Percentiles rank a stretch among this genome's conserved stretches.
phyloP scores from a whole-genome alignment of 148 eudicot genomes.

The Euryodendron excelsum region DNA sequence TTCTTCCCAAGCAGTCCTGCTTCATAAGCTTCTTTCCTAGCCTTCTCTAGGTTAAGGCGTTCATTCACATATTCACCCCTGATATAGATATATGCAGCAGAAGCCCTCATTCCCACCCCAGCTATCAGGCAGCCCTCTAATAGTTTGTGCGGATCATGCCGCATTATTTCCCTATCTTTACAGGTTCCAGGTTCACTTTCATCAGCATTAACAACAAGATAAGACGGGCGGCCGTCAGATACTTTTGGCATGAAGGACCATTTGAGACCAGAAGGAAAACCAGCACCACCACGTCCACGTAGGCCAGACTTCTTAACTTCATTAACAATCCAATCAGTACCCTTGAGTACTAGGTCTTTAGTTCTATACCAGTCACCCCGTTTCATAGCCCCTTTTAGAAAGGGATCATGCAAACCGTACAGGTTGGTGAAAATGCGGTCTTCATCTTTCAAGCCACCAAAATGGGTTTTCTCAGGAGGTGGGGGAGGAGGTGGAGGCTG shows the following conservation, averaged over 20 bases:
- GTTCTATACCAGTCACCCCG: conserved; percentile 97
- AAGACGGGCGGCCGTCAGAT: conserved; percentile 88
- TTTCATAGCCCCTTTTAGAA: conserved; percentile 93
- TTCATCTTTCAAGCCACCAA: conserved; percentile 94
- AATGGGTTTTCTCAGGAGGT: conserved; percentile 96
- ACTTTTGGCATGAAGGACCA: conserved; percentile 98
- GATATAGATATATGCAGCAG: conserved; percentile 88
- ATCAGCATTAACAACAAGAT: conserved; percentile 95
- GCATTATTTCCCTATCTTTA: conserved; percentile 93
- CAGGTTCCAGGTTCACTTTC: conserved; percentile 99
- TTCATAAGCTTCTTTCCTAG: conserved; percentile 81
- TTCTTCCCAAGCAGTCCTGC: conserved; percentile 81
- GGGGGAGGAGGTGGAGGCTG: conserved; percentile 93
- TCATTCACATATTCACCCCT: conserved; percentile 95
- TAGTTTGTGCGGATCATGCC: conserved; percentile 91
- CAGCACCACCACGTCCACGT: conserved; percentile 99
- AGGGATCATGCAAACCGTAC: conserved; percentile 86
- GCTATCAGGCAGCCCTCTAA: conserved; percentile 90
- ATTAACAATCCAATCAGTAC: conserved; percentile 88
- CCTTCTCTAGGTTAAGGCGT: conserved; percentile 68
- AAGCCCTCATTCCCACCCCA: conserved; percentile 91
- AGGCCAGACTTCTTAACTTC: conserved; percentile 96
- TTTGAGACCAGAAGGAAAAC: conserved; percentile 93
- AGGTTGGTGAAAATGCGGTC: conserved; percentile 92
- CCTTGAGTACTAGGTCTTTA: conserved; percentile 86